Percentiles rank a stretch among this genome's conserved stretches.
Evolutionary conservation across 2,329 filamentous ascomycete genomes (phyloP).

Genomic region (Diaporthe nobilis): DNA sequence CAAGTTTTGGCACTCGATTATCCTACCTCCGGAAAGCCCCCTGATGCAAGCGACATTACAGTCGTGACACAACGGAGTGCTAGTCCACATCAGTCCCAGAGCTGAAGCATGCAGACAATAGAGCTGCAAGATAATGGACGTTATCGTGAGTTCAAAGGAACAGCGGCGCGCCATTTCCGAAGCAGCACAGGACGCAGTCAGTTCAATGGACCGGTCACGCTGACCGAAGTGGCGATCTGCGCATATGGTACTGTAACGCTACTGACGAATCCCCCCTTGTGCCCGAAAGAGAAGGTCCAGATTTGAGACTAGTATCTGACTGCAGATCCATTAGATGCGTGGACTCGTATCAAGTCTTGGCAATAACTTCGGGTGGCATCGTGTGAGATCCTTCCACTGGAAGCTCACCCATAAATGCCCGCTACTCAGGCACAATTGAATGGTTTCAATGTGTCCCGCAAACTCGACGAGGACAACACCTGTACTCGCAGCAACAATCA

Average conservation of each 20-base stretch:
- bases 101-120: conserved; percentile 25
- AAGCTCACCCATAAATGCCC: conserved; percentile 10
- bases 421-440: neutral
- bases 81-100: neutral
- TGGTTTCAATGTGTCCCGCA: no score
- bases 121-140: neutral
- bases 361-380: neutral
- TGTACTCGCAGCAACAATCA: neutral
- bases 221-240: neutral
- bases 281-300: conserved; percentile 25
- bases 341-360: conserved; percentile 28
- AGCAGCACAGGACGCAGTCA: neutral
- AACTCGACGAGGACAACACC: neutral
- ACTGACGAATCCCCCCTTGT: neutral
- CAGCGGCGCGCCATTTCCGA: conserved; percentile 6
- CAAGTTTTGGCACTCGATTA: neutral
- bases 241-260: conserved; percentile 2
- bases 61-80: neutral
- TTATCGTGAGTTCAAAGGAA: neutral
- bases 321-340: conserved; percentile 29
- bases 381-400: conserved; percentile 13
- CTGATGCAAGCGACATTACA: neutral
- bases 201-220: neutral
- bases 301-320: conserved; percentile 29
- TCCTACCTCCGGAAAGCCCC: neutral